These are phyloP conservation scores for Marvania coccoides DNA, from an alignment of 139 green algal genomes.

Conservation along the genomic window DNA sequence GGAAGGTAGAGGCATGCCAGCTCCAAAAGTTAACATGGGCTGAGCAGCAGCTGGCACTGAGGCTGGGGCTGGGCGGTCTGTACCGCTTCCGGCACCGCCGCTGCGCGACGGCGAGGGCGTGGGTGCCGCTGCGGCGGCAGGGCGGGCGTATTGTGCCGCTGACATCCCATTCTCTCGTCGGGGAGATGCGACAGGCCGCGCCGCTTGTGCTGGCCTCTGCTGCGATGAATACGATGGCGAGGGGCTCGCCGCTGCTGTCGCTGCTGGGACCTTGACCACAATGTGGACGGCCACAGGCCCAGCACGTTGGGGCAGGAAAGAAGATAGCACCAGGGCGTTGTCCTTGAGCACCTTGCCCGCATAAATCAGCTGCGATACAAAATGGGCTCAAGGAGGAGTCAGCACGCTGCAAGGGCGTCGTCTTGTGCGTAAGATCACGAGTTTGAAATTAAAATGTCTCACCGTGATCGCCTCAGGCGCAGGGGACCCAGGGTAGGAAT, in stretches of 20 bases:
- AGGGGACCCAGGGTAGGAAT: conserved; percentile 15
- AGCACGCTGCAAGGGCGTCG: not conserved
- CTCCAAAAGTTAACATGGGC: no score
- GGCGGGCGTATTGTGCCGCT: not conserved
- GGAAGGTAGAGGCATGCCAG: not conserved
- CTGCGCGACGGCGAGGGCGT: not conserved
- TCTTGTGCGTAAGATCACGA: not conserved
- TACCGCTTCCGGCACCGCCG: not conserved
- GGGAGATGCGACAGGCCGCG: no score
- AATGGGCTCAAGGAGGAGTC: not conserved
- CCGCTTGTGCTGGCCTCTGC: not conserved
- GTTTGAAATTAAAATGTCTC: not conserved
- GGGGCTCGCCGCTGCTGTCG: no score
- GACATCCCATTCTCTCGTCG: not conserved
- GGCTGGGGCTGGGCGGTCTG: no score
- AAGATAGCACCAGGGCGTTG: conserved; percentile 8
- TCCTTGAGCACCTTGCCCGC: conserved; percentile 56
- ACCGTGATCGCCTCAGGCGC: conserved; percentile 18
- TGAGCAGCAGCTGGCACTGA: no score
- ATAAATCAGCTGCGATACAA: conserved; percentile 48
- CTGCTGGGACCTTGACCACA: conserved; percentile 44
- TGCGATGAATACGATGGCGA: no score
- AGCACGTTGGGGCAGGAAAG: conserved; percentile 11
- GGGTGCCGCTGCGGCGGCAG: not conserved
- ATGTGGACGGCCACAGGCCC: conserved; percentile 47